phyloP scores from a whole-genome alignment of 495 filamentous ascomycete species.

The Neurospora terricola region DNA sequence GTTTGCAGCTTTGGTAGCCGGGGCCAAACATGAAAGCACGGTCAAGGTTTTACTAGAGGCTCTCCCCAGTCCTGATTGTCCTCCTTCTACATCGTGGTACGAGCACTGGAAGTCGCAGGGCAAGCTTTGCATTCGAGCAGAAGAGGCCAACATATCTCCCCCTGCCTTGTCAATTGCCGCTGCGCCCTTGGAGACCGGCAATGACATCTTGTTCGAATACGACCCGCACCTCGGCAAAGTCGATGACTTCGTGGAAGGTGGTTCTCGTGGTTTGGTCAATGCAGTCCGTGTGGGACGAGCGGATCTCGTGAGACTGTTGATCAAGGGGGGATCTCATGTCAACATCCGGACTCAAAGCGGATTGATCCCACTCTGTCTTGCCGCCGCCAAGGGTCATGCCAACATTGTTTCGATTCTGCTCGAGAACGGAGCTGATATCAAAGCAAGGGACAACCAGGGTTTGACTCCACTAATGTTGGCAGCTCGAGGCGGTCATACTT shows the following conservation, averaged over 20 bases:
- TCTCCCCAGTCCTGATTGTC: too few species aligned
- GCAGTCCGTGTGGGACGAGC: background rate
- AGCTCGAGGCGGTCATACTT: background rate
- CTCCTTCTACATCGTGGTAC: background rate
- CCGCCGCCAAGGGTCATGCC: background rate
- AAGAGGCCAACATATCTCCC: rapidly evolving
- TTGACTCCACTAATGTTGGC: background rate
- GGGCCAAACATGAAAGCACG: conserved; percentile 9
- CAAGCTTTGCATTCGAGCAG: background rate
- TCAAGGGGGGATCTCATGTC: too few species aligned
- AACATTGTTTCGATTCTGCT: background rate
- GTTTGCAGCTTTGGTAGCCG: conserved; percentile 32
- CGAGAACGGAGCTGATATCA: background rate
- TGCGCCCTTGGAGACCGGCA: background rate
- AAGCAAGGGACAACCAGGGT: background rate
- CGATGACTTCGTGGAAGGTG: background rate
- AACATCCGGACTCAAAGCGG: too few species aligned
- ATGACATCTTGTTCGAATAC: background rate
- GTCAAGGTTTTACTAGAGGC: conserved; percentile 21
- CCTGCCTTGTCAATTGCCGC: background rate
- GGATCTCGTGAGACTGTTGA: background rate
- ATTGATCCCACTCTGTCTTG: background rate
- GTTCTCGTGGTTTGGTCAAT: background rate
- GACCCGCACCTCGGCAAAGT: background rate
- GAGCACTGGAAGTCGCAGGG: background rate